Evolutionary conservation across 2,329 filamentous ascomycete species (phyloP).

Genomic region (Hymenotorrendiella dingleyae): DNA sequence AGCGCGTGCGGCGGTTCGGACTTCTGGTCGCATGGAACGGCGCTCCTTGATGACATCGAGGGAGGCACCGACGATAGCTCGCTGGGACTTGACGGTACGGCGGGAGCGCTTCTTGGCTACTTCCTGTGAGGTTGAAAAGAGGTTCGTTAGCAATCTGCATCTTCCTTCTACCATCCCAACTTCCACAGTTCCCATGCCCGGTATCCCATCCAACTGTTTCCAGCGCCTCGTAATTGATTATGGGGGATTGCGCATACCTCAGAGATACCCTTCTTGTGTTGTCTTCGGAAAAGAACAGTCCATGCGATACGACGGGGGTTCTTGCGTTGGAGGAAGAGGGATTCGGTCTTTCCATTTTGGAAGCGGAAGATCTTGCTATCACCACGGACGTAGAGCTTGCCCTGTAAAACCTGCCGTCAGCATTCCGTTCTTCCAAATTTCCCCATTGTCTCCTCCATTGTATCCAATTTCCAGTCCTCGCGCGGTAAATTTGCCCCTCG

Average conservation of each 20-base stretch:
- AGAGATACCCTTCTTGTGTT: conserved; percentile 99
- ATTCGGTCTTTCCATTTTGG: conserved; percentile 99
- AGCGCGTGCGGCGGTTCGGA: conserved; percentile 82
- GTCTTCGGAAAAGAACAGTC: conserved; percentile 96
- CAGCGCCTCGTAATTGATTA: conserved; percentile 4
- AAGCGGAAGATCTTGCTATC: conserved; percentile 99
- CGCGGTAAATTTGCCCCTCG: conserved; percentile 4
- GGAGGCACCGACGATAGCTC: conserved; percentile 97
- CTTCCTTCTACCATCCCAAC: background rate
- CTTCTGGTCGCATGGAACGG: conserved; percentile 89
- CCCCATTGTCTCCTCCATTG: conserved; percentile 2
- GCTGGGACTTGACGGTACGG: conserved; percentile 97
- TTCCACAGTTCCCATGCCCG: background rate
- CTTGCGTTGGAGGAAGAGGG: conserved; percentile 99
- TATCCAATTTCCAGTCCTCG: no score
- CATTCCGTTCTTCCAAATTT: conserved; percentile 11
- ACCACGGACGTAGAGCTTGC: conserved; percentile 98
- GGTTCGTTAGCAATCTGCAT: conserved; percentile 14
- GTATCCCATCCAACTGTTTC: conserved; percentile 1
- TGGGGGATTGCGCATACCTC: conserved; percentile 65
- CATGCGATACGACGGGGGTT: conserved; percentile 99
- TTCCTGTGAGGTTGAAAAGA: conserved; percentile 58
- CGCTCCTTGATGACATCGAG: conserved; percentile 99
- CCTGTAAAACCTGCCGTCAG: conserved; percentile 49
- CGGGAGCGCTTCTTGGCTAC: conserved; percentile 99